Evolutionary conservation across 2,329 filamentous ascomycete species (phyloP).

Genomic region (Raffaelea ambrosiae): DNA sequence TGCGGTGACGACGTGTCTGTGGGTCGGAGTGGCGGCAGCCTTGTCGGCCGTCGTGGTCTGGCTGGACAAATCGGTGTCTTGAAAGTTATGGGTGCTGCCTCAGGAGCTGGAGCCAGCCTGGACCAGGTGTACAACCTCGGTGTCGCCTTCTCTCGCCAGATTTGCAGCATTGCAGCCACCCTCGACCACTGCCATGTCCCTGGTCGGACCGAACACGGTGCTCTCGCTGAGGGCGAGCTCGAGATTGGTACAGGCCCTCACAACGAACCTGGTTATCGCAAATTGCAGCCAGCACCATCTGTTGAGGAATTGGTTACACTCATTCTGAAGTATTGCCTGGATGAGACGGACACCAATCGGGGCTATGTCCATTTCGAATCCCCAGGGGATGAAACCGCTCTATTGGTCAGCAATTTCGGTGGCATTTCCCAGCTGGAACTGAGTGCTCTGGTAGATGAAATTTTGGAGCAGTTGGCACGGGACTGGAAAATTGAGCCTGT

Average conservation of each 20-base stretch:
- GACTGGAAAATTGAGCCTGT: conserved; percentile 41
- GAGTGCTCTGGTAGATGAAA: conserved; percentile 43
- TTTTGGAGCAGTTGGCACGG: conserved; percentile 38
- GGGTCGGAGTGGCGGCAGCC: conserved; percentile 44
- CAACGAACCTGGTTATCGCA: conserved; percentile 55
- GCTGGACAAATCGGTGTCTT: conserved; percentile 53
- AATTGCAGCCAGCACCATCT: conserved; percentile 42
- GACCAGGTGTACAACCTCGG: conserved; percentile 43
- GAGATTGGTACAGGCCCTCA: conserved; percentile 61
- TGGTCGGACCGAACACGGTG: conserved; percentile 39
- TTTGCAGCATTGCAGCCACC: conserved; percentile 49
- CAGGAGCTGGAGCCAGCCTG: conserved; percentile 36
- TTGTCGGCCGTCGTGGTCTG: conserved; percentile 53
- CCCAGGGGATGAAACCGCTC: conserved; percentile 37
- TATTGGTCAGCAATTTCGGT: conserved; percentile 52
- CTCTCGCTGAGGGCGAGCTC: conserved; percentile 40
- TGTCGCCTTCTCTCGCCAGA: conserved; percentile 38
- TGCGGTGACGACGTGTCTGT: conserved; percentile 60
- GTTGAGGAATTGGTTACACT: conserved; percentile 42
- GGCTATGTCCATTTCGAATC: conserved; percentile 41
- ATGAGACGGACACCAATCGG: conserved; percentile 42
- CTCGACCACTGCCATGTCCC: conserved; percentile 55
- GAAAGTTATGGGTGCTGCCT: conserved; percentile 46
- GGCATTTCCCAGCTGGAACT: conserved; percentile 50
- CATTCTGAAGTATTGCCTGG: conserved; percentile 52